Percentiles rank a stretch among this genome's conserved stretches.
Conservation (phyloP, 2,329 filamentous ascomycete species). For the Graphiopsis chlorocephala region DNA sequence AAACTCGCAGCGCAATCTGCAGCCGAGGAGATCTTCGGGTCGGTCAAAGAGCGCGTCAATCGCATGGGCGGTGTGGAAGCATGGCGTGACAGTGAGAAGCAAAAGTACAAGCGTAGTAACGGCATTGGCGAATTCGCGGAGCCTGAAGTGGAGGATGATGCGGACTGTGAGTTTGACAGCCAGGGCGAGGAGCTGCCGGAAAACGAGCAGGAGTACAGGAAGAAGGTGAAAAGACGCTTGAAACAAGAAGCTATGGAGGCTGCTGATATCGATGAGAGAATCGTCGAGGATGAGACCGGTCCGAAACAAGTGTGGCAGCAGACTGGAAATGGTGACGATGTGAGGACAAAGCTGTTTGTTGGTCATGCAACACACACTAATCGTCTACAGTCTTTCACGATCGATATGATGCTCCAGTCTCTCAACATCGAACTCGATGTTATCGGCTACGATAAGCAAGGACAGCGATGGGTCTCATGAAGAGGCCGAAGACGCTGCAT, state of each 20-base stretch:
- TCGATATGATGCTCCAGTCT: constrained; percentile 66
- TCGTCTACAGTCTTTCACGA: constrained; percentile 58
- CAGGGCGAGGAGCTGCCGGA: constrained; percentile 34
- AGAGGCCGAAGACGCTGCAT: constrained; percentile 21
- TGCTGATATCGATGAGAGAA: constrained; percentile 30
- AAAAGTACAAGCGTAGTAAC: constrained; percentile 30
- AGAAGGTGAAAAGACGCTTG: constrained; percentile 50
- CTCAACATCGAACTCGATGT: constrained; percentile 61
- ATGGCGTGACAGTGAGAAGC: constrained; percentile 42
- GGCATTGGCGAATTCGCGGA: constrained; percentile 32
- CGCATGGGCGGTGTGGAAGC: constrained; percentile 62
- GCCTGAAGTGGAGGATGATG: constrained; percentile 34
- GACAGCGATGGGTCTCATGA: constrained; percentile 57
- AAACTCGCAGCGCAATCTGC: constrained; percentile 57
- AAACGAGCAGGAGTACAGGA: constrained; percentile 45
- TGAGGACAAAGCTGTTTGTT: constrained; percentile 24
- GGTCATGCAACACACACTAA: not conserved
- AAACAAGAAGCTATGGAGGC: constrained; percentile 45
- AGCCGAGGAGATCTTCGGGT: constrained; percentile 65
- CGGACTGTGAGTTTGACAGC: constrained; percentile 36
- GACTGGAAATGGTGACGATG: constrained; percentile 40
- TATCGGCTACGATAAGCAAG: constrained; percentile 61
- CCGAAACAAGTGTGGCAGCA: constrained; percentile 32
- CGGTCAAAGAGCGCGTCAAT: constrained; percentile 59
- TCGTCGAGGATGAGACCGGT: constrained; percentile 36